These are phyloP conservation scores for Astrocystis sublimbata DNA, from an alignment of 495 filamentous ascomycete genomes.

Conservation along the genomic window DNA sequence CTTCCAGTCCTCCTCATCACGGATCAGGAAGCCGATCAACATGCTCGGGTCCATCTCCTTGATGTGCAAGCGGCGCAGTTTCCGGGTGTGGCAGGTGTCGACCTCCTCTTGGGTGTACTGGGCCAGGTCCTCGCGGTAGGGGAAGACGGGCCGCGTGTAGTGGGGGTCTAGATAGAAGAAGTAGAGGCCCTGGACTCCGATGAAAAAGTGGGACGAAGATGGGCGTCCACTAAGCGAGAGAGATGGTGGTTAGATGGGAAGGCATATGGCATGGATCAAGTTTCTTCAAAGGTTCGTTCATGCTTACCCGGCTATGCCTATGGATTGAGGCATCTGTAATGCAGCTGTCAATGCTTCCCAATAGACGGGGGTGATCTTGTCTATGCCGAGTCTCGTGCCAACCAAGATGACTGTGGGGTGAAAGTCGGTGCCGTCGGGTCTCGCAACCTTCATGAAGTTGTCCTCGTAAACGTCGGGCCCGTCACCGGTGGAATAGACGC, in stretches of 20 bases:
- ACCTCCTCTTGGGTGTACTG: slow-evolving; percentile 71
- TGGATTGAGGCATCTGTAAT: slow-evolving; percentile 81
- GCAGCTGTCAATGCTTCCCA: slow-evolving; percentile 82
- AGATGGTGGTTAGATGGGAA: slow-evolving; percentile 12
- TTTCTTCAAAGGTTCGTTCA: not conserved
- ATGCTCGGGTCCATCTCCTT: slow-evolving; percentile 98
- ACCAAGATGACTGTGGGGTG: slow-evolving; percentile 86
- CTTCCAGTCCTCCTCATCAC: slow-evolving; percentile 77
- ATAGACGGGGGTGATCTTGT: slow-evolving; percentile 89
- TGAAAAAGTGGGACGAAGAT: slow-evolving; percentile 93
- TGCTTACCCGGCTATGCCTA: slow-evolving; percentile 91
- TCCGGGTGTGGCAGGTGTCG: slow-evolving; percentile 81
- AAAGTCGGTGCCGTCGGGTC: slow-evolving; percentile 61
- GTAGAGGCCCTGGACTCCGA: slow-evolving; percentile 85
- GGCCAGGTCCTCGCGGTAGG: slow-evolving; percentile 49
- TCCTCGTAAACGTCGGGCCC: slow-evolving; percentile 92
- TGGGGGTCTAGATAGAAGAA: slow-evolving; percentile 98
- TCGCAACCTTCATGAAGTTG: slow-evolving; percentile 73
- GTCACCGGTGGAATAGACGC: slow-evolving; percentile 87
- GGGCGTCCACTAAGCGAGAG: slow-evolving; percentile 71
- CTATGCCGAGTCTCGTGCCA: slow-evolving; percentile 86
- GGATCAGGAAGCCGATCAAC: slow-evolving; percentile 94
- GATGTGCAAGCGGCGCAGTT: slow-evolving; percentile 78
- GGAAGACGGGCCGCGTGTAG: slow-evolving; percentile 67
- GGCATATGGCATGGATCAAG: slow-evolving; percentile 16